These are phyloP conservation scores for Apostasia ramifera DNA, from an alignment of 106 monocot genomes.

Conservation along the genomic window DNA sequence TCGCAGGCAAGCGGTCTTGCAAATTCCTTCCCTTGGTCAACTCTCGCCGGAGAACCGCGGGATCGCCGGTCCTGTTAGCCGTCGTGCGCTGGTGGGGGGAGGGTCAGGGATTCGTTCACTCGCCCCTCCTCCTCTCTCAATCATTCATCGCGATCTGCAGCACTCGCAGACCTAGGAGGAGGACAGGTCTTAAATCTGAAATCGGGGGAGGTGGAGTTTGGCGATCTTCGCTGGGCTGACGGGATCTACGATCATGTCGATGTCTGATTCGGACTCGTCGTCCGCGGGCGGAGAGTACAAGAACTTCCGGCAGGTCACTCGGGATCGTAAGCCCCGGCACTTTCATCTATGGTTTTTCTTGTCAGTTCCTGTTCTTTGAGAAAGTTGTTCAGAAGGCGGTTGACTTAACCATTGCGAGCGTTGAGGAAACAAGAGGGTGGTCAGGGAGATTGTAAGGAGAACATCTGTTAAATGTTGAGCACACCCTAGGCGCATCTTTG, in stretches of 20 bases:
- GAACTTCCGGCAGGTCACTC: constrained; percentile 50
- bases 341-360: not conserved
- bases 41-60: not conserved
- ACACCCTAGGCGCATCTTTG: no score
- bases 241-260: constrained; percentile 25
- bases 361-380: no score
- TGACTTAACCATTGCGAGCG: no score
- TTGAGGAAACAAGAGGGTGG: no score
- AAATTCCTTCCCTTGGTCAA: not conserved
- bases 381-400: no score
- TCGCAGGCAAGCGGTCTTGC: not conserved
- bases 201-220: not conserved
- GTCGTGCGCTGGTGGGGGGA: not conserved
- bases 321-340: constrained; percentile 31
- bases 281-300: constrained; percentile 29
- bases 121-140: not conserved
- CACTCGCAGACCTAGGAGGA: not conserved
- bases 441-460: no score
- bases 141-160: not conserved
- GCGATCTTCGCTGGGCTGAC: not conserved
- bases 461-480: no score
- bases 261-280: constrained; percentile 40
- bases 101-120: not conserved
- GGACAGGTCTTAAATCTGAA: not conserved
- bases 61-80: not conserved